phyloP scores from a whole-genome alignment of 306 rosid genomes.

The Dryas octopetala region DNA sequence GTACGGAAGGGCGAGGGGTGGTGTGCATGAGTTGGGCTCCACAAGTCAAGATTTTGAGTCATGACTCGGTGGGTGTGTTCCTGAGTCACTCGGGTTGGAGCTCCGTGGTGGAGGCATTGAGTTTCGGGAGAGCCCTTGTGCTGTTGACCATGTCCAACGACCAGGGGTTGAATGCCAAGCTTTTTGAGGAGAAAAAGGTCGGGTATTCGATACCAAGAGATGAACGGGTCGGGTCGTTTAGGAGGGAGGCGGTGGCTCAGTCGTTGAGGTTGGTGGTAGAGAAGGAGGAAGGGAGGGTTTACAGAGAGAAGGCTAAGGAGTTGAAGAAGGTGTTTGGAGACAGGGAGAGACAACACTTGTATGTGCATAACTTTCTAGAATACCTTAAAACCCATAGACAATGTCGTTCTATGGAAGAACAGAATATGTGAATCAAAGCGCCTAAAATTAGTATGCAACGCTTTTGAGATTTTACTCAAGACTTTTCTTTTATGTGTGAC shows the following conservation, averaged over 20 bases:
- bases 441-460: no score
- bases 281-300: conserved; percentile 34
- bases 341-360: background rate
- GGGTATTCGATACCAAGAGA: conserved; percentile 34
- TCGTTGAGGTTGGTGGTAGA: conserved; percentile 31
- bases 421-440: no score
- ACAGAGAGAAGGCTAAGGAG: conserved; percentile 35
- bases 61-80: conserved; percentile 39
- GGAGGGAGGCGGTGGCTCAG: conserved; percentile 29
- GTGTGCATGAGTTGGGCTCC: conserved; percentile 46
- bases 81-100: conserved; percentile 56
- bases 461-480: no score
- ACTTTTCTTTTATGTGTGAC: no score
- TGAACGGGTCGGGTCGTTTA: conserved; percentile 38
- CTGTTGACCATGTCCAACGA: conserved; percentile 29
- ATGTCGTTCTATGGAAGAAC: no score
- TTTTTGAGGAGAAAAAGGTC: conserved; percentile 41
- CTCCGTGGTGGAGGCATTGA: conserved; percentile 35
- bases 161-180: conserved; percentile 31
- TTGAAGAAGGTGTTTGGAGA: conserved; percentile 29
- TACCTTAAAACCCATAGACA: conserved; percentile 4
- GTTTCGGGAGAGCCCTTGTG: conserved; percentile 25
- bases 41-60: conserved; percentile 40
- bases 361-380: conserved; percentile 21
- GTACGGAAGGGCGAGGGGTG: conserved; percentile 34